A percentile compares a stretch with the other conserved stretches of the same genome.
Conservation (phyloP, 1,284 basidiomycete genomes). For the Papiliotrema nemorosa region DNA sequence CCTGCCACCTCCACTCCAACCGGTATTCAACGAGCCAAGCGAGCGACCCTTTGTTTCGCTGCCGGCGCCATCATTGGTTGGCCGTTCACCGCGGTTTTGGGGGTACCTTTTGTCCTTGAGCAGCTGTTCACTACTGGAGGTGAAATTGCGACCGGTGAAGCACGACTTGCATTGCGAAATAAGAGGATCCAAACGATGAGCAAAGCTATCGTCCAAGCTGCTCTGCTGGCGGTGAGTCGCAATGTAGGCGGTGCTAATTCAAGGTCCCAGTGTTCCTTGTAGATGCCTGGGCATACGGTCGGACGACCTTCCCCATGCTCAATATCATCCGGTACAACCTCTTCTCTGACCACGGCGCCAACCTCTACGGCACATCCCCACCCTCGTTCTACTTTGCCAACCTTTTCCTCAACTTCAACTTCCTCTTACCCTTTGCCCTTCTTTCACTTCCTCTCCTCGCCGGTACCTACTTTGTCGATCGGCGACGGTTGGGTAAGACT, state of each 20-base stretch:
- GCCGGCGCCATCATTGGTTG: conserved; percentile 86
- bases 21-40: conserved; percentile 56
- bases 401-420: conserved; percentile 89
- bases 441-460: conserved; percentile 71
- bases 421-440: conserved; percentile 75
- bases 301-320: conserved; percentile 74
- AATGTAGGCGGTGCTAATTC: background rate
- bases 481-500: conserved; percentile 68
- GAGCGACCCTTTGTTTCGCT: conserved; percentile 70
- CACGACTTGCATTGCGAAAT: conserved; percentile 56
- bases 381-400: conserved; percentile 79
- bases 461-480: conserved; percentile 72
- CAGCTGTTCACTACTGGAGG: conserved; percentile 76
- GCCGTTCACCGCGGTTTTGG: conserved; percentile 86
- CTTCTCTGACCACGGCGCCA: conserved; percentile 67
- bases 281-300: conserved; percentile 86
- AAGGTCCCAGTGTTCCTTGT: conserved; percentile 74
- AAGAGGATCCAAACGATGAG: conserved; percentile 63
- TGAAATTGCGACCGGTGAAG: conserved; percentile 62
- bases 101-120: conserved; percentile 85
- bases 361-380: conserved; percentile 90
- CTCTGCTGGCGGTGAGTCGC: conserved; percentile 64
- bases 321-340: conserved; percentile 95
- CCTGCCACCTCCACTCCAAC: conserved; percentile 59
- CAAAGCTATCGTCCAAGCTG: conserved; percentile 58